Conservation (phyloP, 75 land plant species). For the Pinus taeda region DNA sequence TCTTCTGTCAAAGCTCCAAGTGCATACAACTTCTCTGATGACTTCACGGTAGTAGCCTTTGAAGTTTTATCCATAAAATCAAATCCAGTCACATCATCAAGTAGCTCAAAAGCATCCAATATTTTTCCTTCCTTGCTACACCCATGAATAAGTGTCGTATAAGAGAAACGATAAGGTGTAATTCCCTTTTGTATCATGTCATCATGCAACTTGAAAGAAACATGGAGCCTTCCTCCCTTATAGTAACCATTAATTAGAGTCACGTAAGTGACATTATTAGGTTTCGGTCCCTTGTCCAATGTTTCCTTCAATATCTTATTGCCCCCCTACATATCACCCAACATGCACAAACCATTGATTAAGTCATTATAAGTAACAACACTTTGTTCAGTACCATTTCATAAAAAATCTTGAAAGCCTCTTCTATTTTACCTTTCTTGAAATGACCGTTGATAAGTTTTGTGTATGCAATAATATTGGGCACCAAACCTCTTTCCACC, state of each 20-base stretch:
- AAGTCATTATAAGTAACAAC: constrained; percentile 64
- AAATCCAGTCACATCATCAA: too few species aligned
- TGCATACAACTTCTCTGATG: constrained; percentile 71
- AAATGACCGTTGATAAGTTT: constrained; percentile 36
- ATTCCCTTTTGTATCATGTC: constrained; percentile 39
- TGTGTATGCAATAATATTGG: constrained; percentile 42
- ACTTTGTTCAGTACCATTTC: constrained; percentile 55
- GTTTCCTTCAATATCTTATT: constrained; percentile 25
- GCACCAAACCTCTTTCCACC: constrained; percentile 30
- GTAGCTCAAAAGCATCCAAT: constrained; percentile 23
- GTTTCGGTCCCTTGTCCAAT: constrained; percentile 25
- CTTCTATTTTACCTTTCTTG: constrained; percentile 20
- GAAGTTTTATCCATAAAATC: too few species aligned
- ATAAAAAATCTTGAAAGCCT: constrained; percentile 33
- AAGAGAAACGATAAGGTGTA: constrained; percentile 24
- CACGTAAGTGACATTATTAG: constrained; percentile 35
- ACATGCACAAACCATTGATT: constrained; percentile 59
- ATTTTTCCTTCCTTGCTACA: constrained; percentile 35
- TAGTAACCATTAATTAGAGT: constrained; percentile 46
- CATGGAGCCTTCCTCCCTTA: constrained; percentile 29
- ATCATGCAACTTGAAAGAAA: constrained; percentile 32
- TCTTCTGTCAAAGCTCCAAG: constrained; percentile 92
- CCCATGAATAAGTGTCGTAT: constrained; percentile 30
- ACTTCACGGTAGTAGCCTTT: constrained; percentile 66
- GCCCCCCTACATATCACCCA: constrained; percentile 38